Conservation (phyloP, 768 basidiomycete genomes). For the Candolleomyces aberdarensis region DNA sequence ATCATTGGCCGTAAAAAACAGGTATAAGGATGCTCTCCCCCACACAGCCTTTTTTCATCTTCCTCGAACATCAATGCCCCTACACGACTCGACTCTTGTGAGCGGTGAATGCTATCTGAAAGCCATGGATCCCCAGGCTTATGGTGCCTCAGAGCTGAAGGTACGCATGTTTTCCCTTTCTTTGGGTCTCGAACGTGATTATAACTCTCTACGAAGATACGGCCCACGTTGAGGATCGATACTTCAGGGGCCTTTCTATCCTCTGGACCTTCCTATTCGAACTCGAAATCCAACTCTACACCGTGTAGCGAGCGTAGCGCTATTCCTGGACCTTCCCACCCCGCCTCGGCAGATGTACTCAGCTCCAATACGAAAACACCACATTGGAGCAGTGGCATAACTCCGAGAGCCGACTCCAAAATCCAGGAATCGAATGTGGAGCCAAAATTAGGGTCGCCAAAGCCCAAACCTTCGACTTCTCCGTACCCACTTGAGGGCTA, state of each 20-base stretch:
- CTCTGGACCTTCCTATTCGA: not conserved
- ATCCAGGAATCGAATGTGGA: not conserved
- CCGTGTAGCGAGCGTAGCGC: not conserved
- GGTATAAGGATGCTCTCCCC: not conserved
- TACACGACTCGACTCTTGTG: not conserved
- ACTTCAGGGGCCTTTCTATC: not conserved
- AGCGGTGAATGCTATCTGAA: not conserved
- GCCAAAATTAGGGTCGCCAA: not conserved
- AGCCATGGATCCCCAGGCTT: not conserved
- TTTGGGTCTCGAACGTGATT: not conserved
- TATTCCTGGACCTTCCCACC: not conserved
- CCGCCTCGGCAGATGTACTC: not conserved
- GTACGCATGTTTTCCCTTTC: not conserved
- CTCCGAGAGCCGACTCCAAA: not conserved
- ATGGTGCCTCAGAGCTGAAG: not conserved
- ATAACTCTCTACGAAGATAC: not conserved
- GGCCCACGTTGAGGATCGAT: not conserved
- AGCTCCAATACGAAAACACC: not conserved
- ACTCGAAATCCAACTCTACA: not conserved
- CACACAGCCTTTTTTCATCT: not conserved
- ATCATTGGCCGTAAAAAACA: not conserved
- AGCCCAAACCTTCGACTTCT: not conserved
- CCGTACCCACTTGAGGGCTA: not conserved
- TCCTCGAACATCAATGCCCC: not conserved
- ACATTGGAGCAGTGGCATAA: not conserved